phyloP scores from a whole-genome alignment of 2,329 filamentous ascomycete species.

The Colletotrichum karsti region DNA sequence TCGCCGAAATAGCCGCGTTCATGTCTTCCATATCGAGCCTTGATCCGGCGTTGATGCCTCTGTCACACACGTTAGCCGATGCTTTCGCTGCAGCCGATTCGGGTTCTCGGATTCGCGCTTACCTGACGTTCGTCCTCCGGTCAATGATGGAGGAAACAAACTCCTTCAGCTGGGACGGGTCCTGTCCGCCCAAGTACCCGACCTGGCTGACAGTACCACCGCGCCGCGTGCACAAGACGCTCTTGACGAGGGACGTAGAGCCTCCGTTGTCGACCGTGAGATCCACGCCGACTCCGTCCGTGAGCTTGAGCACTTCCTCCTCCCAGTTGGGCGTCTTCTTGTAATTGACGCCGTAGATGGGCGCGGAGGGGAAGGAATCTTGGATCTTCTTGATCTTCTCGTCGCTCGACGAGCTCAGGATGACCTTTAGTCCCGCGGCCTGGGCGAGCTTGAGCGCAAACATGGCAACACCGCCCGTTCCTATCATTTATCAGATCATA shows the following conservation, averaged over 20 bases:
- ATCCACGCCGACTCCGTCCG: conserved; percentile 42
- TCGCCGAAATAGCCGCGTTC: conserved; percentile 42
- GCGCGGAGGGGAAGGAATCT: not conserved
- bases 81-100: not conserved
- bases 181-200: conserved; percentile 46
- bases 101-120: accelerated
- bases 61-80: not conserved
- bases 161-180: conserved; percentile 40
- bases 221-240: conserved; percentile 47
- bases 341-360: conserved; percentile 41
- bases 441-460: conserved; percentile 44
- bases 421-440: conserved; percentile 41
- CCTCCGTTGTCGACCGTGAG: conserved; percentile 50
- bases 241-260: conserved; percentile 44
- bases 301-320: conserved; percentile 41
- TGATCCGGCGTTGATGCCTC: conserved; percentile 49
- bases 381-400: conserved; percentile 40
- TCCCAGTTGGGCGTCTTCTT: conserved; percentile 38
- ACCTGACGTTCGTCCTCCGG: conserved; percentile 27
- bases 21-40: conserved; percentile 49
- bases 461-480: conserved; percentile 44
- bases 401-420: conserved; percentile 47
- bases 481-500: conserved; percentile 27
- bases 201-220: conserved; percentile 52
- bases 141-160: conserved; percentile 47